These are phyloP conservation scores for Adenanthera pavonina DNA, from an alignment of 306 rosid species.

Conservation along the genomic window DNA sequence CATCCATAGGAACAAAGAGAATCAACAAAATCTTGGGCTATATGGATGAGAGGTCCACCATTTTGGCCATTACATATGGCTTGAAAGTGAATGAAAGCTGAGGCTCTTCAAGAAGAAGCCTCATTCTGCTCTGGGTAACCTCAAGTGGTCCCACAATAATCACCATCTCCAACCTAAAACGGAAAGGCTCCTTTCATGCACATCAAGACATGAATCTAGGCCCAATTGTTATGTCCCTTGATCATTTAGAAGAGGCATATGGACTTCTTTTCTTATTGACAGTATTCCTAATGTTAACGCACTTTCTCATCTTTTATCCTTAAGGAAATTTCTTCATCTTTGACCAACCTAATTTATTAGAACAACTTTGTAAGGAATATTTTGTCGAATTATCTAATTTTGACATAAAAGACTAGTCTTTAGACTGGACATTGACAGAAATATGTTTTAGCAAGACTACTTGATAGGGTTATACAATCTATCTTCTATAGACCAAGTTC, in stretches of 20 bases:
- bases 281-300: neutral
- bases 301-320: neutral
- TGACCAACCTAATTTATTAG: too few species aligned
- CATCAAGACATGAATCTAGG: conserved; percentile 33
- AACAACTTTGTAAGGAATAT: too few species aligned
- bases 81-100: conserved; percentile 48
- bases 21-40: conserved; percentile 66
- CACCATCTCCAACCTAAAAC: conserved; percentile 42
- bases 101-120: conserved; percentile 36
- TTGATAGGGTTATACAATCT: neutral
- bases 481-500: neutral
- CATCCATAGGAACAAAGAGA: conserved; percentile 60
- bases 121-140: conserved; percentile 38
- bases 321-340: neutral
- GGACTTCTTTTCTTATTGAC: too few species aligned
- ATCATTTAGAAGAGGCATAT: neutral
- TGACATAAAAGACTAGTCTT: neutral
- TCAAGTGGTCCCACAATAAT: conserved; percentile 52
- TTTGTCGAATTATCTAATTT: neutral
- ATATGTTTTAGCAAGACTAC: neutral
- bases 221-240: conserved; percentile 11
- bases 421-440: neutral
- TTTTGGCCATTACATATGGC: conserved; percentile 49
- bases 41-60: conserved; percentile 59
- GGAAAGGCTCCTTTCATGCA: conserved; percentile 44